Conservation (phyloP, 1,284 basidiomycete species). For the Moesziomyces parantarcticus region DNA sequence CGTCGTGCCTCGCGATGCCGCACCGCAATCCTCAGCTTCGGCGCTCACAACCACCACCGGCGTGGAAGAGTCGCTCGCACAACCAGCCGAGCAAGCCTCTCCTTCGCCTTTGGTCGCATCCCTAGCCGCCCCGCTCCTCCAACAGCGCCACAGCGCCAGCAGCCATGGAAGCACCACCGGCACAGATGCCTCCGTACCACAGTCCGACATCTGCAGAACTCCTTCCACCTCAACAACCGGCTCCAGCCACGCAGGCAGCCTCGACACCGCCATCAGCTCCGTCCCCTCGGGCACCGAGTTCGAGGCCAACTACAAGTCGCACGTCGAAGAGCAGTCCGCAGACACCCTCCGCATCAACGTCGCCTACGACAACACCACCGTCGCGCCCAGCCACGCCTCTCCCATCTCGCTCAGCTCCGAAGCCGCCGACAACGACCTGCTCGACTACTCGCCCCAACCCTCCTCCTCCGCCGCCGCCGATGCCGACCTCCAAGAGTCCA, state of each 20-base stretch:
- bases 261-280: constrained; percentile 53
- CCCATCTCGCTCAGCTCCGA: constrained; percentile 39
- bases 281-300: constrained; percentile 33
- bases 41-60: constrained; percentile 15
- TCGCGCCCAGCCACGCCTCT: constrained; percentile 23
- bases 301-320: constrained; percentile 33
- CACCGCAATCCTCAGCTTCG: constrained; percentile 1
- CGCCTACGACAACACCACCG: constrained; percentile 13
- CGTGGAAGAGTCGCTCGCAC: no score
- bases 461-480: constrained; percentile 15
- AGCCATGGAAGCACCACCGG: constrained; percentile 19
- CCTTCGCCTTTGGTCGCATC: constrained; percentile 8
- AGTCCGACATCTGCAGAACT: constrained; percentile 63
- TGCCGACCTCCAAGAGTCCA: constrained; percentile 17
- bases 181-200: constrained; percentile 24
- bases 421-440: constrained; percentile 11
- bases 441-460: constrained; percentile 12
- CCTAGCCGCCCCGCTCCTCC: constrained; percentile 20
- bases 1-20: constrained; percentile 3
- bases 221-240: constrained; percentile 61
- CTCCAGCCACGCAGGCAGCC: constrained; percentile 45
- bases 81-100: neutral
- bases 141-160: constrained; percentile 21
- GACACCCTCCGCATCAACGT: constrained; percentile 34
- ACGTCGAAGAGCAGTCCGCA: constrained; percentile 31